These are phyloP conservation scores for Litsea cubeba DNA, from an alignment of 164 flowering plant genomes.

Conservation along the genomic window DNA sequence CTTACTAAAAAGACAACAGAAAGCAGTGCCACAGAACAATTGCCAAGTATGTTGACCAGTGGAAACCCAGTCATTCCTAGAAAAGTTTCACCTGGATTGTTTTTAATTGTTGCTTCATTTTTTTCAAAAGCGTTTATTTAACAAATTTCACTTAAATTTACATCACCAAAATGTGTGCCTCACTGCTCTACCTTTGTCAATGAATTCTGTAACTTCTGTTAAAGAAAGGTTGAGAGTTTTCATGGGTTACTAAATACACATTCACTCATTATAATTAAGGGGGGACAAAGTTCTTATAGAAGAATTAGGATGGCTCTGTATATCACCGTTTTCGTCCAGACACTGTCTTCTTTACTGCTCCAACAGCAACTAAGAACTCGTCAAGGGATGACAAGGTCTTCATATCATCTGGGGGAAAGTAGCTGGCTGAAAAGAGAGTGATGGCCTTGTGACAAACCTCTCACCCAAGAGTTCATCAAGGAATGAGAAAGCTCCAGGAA, in stretches of 20 bases:
- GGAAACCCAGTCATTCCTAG: too few species aligned
- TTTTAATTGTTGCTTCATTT: too few species aligned
- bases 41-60: too few species aligned
- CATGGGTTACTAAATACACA: neutral
- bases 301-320: neutral
- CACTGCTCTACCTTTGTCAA: neutral
- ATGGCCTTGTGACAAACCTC: conserved; percentile 61
- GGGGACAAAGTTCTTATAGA: neutral
- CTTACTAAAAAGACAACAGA: too few species aligned
- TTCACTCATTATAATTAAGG: neutral
- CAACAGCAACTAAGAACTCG: conserved; percentile 78
- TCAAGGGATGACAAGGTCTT: conserved; percentile 94
- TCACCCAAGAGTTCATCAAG: conserved; percentile 85
- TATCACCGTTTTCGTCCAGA: conserved; percentile 56
- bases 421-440: conserved; percentile 76
- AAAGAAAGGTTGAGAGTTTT: neutral
- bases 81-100: neutral
- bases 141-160: neutral
- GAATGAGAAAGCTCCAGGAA: too few species aligned
- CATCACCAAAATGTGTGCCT: neutral
- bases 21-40: too few species aligned
- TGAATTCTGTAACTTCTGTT: neutral
- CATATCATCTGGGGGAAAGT: conserved; percentile 98
- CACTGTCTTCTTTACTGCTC: conserved; percentile 92
- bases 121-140: neutral